A percentile compares a stretch with the other conserved stretches of the same genome.
phyloP scores from a whole-genome alignment of 306 rosid genomes.

The Pyrus pyrifolia region DNA sequence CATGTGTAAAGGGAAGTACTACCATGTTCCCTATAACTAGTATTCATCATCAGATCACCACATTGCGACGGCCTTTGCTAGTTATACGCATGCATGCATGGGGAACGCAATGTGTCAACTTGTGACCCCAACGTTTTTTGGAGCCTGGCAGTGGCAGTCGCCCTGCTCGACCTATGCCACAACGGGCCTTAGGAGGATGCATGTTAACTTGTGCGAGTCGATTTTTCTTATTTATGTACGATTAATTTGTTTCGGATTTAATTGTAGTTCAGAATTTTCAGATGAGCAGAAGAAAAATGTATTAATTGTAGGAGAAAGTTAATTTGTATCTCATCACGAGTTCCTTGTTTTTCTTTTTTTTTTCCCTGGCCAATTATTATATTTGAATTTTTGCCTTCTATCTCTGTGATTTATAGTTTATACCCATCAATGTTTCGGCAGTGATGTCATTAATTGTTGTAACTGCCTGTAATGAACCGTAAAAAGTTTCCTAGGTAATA shows the following conservation, averaged over 20 bases:
- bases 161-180: not conserved
- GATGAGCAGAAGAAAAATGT: not conserved
- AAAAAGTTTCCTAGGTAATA: no score
- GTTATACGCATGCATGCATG: not conserved
- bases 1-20: constrained; percentile 77
- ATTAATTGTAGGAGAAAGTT: not conserved
- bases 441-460: no score
- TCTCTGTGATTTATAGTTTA: not conserved
- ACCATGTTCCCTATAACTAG: constrained; percentile 81
- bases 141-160: no score
- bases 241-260: not conserved
- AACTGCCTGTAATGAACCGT: no score
- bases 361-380: not conserved
- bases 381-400: not conserved
- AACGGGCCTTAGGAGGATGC: not conserved
- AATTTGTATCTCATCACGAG: not conserved
- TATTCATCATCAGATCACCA: not conserved
- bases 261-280: not conserved
- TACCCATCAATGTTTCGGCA: no score
- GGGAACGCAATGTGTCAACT: not conserved
- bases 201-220: not conserved
- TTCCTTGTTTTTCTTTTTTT: not conserved
- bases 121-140: no score
- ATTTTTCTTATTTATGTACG: not conserved
- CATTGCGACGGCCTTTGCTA: not conserved